Evolutionary conservation across 805 yeast species (phyloP).

Genomic region (Metschnikowia matae): DNA sequence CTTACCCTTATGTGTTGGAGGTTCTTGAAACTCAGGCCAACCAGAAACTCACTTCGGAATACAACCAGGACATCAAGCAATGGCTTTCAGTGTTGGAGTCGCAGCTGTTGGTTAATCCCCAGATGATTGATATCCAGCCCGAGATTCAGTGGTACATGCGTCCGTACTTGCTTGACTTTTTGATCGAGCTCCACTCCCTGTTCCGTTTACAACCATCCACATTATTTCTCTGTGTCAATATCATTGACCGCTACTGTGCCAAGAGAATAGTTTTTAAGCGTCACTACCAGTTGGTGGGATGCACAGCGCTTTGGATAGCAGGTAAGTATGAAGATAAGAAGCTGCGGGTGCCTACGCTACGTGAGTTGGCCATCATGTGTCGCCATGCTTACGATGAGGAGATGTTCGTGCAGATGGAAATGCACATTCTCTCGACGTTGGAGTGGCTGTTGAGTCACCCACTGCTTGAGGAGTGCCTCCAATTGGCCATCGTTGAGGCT

Average conservation of each 20-base stretch:
- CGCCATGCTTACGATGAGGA: slow-evolving; percentile 55
- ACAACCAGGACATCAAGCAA: slow-evolving; percentile 33
- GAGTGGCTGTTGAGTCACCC: slow-evolving; percentile 47
- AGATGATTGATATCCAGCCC: slow-evolving; percentile 48
- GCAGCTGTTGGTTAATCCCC: slow-evolving; percentile 40
- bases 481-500: slow-evolving; percentile 38
- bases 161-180: slow-evolving; percentile 41
- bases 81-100: slow-evolving; percentile 41
- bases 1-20: slow-evolving; percentile 44
- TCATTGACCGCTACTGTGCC: slow-evolving; percentile 45
- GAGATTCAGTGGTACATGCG: slow-evolving; percentile 49
- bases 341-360: slow-evolving; percentile 52
- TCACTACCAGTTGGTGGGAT: slow-evolving; percentile 45
- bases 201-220: slow-evolving; percentile 42
- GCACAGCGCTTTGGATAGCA: slow-evolving; percentile 47
- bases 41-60: slow-evolving; percentile 40
- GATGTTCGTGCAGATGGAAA: slow-evolving; percentile 47
- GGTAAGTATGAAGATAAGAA: slow-evolving; percentile 57
- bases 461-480: slow-evolving; percentile 49
- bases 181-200: slow-evolving; percentile 41
- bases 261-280: slow-evolving; percentile 44
- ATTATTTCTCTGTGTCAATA: slow-evolving; percentile 40
- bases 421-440: slow-evolving; percentile 39
- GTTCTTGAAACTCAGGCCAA: slow-evolving; percentile 45
- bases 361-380: slow-evolving; percentile 53